These are phyloP conservation scores for Ricinus communis DNA, from an alignment of 345 rosid genomes.

Conservation along the genomic window DNA sequence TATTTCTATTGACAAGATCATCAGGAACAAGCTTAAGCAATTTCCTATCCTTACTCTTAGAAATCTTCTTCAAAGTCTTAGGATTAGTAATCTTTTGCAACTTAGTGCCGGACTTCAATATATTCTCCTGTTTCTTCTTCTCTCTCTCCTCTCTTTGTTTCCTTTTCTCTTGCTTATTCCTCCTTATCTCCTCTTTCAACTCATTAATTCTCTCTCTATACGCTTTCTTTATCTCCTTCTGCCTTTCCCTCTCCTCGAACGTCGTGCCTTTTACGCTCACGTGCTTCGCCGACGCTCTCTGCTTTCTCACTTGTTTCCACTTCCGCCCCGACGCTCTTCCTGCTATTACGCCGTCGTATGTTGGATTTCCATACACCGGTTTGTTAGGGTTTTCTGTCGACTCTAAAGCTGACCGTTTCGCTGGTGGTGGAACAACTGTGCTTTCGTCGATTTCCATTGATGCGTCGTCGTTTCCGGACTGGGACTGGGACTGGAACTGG, in stretches of 20 bases:
- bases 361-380: constrained; percentile 58
- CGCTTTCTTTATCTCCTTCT: constrained; percentile 78
- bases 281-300: constrained; percentile 65
- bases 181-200: constrained; percentile 82
- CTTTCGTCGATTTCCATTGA: constrained; percentile 66
- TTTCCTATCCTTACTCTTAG: constrained; percentile 75
- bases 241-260: constrained; percentile 62
- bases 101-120: constrained; percentile 75
- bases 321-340: constrained; percentile 83
- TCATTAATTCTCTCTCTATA: constrained; percentile 69
- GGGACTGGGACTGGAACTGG: constrained; percentile 2
- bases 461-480: constrained; percentile 20
- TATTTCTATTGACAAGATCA: constrained; percentile 28
- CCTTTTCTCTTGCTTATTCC: constrained; percentile 78
- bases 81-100: constrained; percentile 79
- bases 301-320: constrained; percentile 75
- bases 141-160: constrained; percentile 78
- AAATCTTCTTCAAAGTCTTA: constrained; percentile 77
- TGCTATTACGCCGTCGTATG: constrained; percentile 92
- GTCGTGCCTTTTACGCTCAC: constrained; percentile 54
- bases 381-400: constrained; percentile 67
- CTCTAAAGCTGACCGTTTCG: constrained; percentile 75
- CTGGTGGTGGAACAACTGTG: constrained; percentile 44
- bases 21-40: constrained; percentile 75
- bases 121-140: constrained; percentile 85